These are phyloP conservation scores for Codiaeum variegatum DNA, from an alignment of 441 rosid species.

Conservation along the genomic window DNA sequence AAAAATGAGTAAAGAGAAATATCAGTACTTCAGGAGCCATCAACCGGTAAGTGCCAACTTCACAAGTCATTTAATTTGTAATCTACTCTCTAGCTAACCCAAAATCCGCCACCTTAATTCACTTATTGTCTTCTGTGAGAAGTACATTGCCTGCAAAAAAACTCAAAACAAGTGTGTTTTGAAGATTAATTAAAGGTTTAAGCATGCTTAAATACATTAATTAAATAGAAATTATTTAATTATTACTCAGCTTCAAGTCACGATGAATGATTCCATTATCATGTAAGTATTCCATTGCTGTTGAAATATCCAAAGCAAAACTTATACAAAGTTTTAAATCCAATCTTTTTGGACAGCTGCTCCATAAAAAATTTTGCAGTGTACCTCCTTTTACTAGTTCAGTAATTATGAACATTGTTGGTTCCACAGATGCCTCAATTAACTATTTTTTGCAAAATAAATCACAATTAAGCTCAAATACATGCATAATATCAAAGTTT, in stretches of 20 bases:
- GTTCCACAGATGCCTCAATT: slow-evolving; percentile 56
- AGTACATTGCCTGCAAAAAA: slow-evolving; percentile 49
- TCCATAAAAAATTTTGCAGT: slow-evolving; percentile 46
- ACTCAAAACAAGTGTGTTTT: background rate
- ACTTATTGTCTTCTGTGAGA: slow-evolving; percentile 40
- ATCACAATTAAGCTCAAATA: slow-evolving; percentile 13
- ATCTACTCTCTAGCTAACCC: slow-evolving; percentile 56
- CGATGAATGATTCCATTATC: slow-evolving; percentile 67
- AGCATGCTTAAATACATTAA: too few species aligned
- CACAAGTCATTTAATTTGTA: slow-evolving; percentile 47
- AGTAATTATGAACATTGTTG: slow-evolving; percentile 49
- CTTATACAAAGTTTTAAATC: slow-evolving; percentile 36
- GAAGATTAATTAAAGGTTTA: background rate
- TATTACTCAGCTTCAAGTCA: slow-evolving; percentile 64
- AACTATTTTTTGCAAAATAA: slow-evolving; percentile 35
- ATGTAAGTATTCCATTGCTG: slow-evolving; percentile 69
- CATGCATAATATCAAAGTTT: too few species aligned
- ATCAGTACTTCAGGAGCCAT: slow-evolving; percentile 81
- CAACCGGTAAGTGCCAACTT: slow-evolving; percentile 68
- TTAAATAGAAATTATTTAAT: too few species aligned
- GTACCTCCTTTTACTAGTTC: slow-evolving; percentile 51
- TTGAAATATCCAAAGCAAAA: slow-evolving; percentile 55
- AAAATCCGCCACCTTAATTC: slow-evolving; percentile 53
- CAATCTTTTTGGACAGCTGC: slow-evolving; percentile 37
- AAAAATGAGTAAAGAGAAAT: slow-evolving; percentile 2